A percentile compares a stretch with the other conserved stretches of the same genome.
Conservation (phyloP, 2,329 filamentous ascomycete genomes). For the Fusarium fujikuroi region DNA sequence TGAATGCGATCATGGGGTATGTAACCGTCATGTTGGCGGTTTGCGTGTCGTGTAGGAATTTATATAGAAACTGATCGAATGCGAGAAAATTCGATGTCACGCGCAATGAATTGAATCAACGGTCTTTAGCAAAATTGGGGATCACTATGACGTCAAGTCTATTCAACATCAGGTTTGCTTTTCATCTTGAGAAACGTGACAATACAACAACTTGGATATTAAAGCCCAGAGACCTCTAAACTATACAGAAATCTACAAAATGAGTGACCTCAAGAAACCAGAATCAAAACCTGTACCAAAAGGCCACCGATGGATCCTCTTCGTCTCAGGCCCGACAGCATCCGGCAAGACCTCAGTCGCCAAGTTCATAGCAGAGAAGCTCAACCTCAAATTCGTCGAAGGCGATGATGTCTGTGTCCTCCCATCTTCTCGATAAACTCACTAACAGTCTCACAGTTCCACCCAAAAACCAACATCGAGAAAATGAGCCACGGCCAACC, state of each 20-base stretch:
- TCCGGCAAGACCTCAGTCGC: constrained; percentile 27
- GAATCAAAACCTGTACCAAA: neutral
- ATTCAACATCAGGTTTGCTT: neutral
- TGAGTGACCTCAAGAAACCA: neutral
- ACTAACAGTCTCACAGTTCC: neutral
- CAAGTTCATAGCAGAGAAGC: constrained; percentile 14
- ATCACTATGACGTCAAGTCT: constrained; percentile 21
- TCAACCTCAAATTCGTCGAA: constrained; percentile 28
- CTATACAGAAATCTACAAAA: neutral
- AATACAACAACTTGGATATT: rapidly evolving
- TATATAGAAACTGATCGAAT: neutral
- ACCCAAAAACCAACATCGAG: constrained; percentile 25
- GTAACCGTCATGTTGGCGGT: too few species aligned
- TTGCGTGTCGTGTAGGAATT: rapidly evolving
- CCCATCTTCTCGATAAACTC: neutral
- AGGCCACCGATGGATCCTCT: constrained; percentile 31
- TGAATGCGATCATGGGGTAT: rapidly evolving
- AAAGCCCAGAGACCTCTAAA: rapidly evolving
- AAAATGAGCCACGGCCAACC: constrained; percentile 29
- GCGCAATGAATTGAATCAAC: neutral
- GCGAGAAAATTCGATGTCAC: neutral
- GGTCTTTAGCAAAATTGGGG: neutral
- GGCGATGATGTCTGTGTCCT: constrained; percentile 3
- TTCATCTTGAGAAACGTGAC: neutral
- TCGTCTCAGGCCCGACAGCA: constrained; percentile 28